phyloP scores from a whole-genome alignment of 106 monocot species.

The Acanthochlamys bracteata region DNA sequence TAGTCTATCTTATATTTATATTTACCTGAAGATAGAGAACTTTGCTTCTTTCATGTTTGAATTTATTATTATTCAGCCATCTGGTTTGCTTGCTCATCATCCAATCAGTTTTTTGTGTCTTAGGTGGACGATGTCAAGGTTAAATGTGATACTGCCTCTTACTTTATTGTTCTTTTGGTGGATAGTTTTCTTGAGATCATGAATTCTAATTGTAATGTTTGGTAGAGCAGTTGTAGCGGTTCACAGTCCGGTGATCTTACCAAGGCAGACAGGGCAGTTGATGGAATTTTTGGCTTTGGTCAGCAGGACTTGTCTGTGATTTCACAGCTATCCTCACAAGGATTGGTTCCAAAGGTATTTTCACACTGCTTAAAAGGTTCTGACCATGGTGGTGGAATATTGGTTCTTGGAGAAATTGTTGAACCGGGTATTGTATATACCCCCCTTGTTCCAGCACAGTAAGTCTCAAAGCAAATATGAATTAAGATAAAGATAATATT shows the following conservation, averaged over 20 bases:
- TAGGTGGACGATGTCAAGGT: no score
- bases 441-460: constrained; percentile 87
- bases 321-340: constrained; percentile 71
- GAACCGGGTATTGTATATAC: constrained; percentile 87
- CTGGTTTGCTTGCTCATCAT: no score
- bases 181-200: neutral
- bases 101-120: no score
- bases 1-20: no score
- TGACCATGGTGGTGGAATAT: constrained; percentile 79
- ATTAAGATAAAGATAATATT: neutral
- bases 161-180: neutral
- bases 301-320: constrained; percentile 76
- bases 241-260: constrained; percentile 75
- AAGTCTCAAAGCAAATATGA: constrained; percentile 21
- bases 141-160: no score
- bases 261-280: constrained; percentile 81
- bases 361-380: constrained; percentile 93
- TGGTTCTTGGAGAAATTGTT: constrained; percentile 86
- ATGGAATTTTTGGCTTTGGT: constrained; percentile 98
- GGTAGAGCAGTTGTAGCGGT: constrained; percentile 75
- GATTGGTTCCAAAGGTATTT: constrained; percentile 79
- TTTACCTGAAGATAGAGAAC: no score
- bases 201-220: neutral
- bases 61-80: no score
- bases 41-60: no score